phyloP scores from a whole-genome alignment of 495 filamentous ascomycete genomes.

The Penicillium dipodomyicola region DNA sequence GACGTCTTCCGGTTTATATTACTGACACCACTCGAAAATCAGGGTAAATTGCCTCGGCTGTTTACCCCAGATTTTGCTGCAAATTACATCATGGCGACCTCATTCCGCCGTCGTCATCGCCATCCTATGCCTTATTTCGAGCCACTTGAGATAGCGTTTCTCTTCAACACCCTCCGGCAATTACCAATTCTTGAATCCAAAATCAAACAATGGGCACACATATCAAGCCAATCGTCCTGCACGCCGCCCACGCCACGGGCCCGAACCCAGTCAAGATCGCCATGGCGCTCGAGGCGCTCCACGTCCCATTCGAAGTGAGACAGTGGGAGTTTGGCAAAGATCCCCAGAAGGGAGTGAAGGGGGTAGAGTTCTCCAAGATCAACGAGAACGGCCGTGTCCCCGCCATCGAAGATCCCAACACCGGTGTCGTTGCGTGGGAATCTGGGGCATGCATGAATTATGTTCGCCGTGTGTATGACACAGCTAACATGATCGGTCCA shows the following conservation, averaged over 20 bases:
- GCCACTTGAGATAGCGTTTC: neutral
- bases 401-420: constrained; percentile 55
- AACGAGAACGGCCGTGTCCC: constrained; percentile 91
- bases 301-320: constrained; percentile 59
- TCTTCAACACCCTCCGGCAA: neutral
- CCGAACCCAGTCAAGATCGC: constrained; percentile 63
- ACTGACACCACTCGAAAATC: neutral
- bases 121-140: neutral
- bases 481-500: constrained; percentile 25
- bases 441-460: constrained; percentile 42
- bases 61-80: neutral
- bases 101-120: constrained; percentile 6
- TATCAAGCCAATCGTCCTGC: constrained; percentile 32
- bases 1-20: neutral
- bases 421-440: constrained; percentile 41
- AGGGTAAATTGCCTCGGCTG: constrained; percentile 5
- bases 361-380: constrained; percentile 69
- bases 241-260: constrained; percentile 41
- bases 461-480: constrained; percentile 35
- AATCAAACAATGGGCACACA: constrained; percentile 19
- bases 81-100: constrained; percentile 25
- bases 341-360: constrained; percentile 54
- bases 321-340: constrained; percentile 59
- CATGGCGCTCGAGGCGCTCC: constrained; percentile 76
- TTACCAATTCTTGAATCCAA: neutral